Evolutionary conservation across 2,329 filamentous ascomycete genomes (phyloP).

Genomic region (Trichoderma atroviride): DNA sequence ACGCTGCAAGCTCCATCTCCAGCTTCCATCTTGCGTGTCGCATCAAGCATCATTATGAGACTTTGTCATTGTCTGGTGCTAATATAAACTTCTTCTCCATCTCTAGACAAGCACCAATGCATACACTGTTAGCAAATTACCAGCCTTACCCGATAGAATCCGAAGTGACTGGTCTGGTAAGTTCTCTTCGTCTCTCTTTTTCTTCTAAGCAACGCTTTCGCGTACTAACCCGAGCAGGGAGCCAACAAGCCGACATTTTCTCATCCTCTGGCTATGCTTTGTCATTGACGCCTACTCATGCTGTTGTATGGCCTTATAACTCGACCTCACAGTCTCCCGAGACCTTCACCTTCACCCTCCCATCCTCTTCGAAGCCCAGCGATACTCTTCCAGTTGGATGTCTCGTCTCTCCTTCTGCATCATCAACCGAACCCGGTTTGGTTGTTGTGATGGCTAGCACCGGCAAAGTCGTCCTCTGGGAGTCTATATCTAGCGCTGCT

Average conservation of each 20-base stretch:
- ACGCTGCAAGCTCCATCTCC: conserved; percentile 36
- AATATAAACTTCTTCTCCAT: not conserved
- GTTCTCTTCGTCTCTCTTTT: conserved; percentile 34
- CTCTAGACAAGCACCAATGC: conserved; percentile 77
- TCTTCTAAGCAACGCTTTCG: conserved; percentile 18
- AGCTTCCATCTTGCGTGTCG: conserved; percentile 13
- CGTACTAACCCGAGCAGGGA: conserved; percentile 47
- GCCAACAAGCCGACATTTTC: conserved; percentile 67
- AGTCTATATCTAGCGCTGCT: conserved; percentile 86
- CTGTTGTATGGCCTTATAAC: conserved; percentile 88
- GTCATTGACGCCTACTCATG: conserved; percentile 77
- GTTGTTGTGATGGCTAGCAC: conserved; percentile 82
- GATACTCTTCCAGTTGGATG: conserved; percentile 81
- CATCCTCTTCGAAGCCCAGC: conserved; percentile 67
- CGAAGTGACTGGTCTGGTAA: conserved; percentile 67
- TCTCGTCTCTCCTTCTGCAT: conserved; percentile 77
- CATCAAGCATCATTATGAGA: not conserved
- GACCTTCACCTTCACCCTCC: conserved; percentile 78
- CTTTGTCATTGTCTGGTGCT: conserved; percentile 29
- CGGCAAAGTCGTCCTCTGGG: conserved; percentile 91
- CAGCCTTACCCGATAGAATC: conserved; percentile 77
- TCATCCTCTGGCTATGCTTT: conserved; percentile 73
- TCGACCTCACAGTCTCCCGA: conserved; percentile 69
- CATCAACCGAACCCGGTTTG: conserved; percentile 79
- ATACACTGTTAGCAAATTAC: conserved; percentile 83